Evolutionary conservation across 306 rosid genomes (phyloP), one percentile per base, ranked within the genome.

Genomic region (Cajanus cajan): DNA sequence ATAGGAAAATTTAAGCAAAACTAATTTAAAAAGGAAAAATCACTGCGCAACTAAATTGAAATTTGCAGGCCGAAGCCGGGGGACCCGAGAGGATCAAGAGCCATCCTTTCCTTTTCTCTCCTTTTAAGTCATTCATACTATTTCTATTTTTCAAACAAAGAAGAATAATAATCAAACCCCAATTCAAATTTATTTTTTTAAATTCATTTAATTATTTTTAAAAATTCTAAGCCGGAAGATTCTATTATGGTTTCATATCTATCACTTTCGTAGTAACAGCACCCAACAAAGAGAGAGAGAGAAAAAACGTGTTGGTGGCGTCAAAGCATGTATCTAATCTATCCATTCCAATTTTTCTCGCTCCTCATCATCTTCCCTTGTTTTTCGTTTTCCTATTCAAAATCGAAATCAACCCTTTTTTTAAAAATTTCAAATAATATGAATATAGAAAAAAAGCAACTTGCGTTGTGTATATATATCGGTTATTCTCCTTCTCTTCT

Each of bases 31-130:
- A 57, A 5, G 55, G 18, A 8, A 52, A 73, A 22, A 55, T 57
- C 55, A 40, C 40, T 36, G 77, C 51, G 1, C 25, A 70, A 22
- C 24, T 2, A 61, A 39, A 24, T 15, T 10, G 19, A 12, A 55
- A 9, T 68, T 43, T 69, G 84, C 82, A 75, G 84, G 82, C 87
- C 78, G 67, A 75, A n/a, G 82, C 84, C 82, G 71, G 72, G 52
- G 84, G 65, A 54, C 8, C 44, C 74, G 78, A 68, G 57, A 51
- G 18, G 21, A 39, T 83, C 67, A 52, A 39, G 14, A 39, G 22
- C 78, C 78, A 61, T 51, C 67, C 55, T 22, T 43, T 58, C 64
- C 2, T 28, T 39, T 73, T 47, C 12, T 31, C 24, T 47, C 37
- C 39, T 41, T 4, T 41, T 1, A 73, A 51, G 39, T 39, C 18